Evolutionary conservation across 495 filamentous ascomycete genomes (phyloP), one percentile per base, ranked within the genome.

Genomic region (Talaromyces adpressus): DNA sequence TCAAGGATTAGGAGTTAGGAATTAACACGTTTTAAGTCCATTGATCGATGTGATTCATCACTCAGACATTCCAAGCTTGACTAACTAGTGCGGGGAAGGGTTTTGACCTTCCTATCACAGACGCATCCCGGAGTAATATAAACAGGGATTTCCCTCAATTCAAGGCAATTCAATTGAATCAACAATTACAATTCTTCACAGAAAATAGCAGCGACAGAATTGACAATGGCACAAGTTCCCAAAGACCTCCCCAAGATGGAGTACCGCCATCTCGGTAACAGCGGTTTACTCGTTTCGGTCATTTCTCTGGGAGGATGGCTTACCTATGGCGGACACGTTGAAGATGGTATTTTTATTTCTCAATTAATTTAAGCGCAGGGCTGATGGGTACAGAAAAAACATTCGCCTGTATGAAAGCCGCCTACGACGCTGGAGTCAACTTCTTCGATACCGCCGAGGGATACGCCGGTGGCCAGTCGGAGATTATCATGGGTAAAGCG

Each of bases 251-350:
- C 86, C 20, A 76, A 83, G 68, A 92, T 91, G 89, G 80, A 87
- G 36, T 91, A 91, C 76, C 86, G 90, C 61, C 82, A 85, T 75
- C 84, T 92, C 9, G 89, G 90, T 67, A 84, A 84, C 23, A 89
- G 89, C 12, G 89, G 89, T 4, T 78, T 92, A 23, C 86, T 91
- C 71, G 87, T 92, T 41, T 92, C 89, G 2, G 83, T 85, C 16
- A 87, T 92, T 62, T 86, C 86, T 3, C 78, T 92, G 6, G 89
- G 89, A 41, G 87, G 87, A 47, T 90, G 87, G 87, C 82, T 92
- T 52, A 93, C 90, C 0, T 91, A 89, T 63, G 89, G 90, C 58
- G 90, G 89, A 32, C 84, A 91, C 72, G 85, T 91, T 59, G 86
- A 87, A 41, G 81, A 85, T 68, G 85, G 86, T 87, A 79, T 49